Percentiles rank a stretch among this genome's conserved stretches.
Evolutionary conservation across 2,329 filamentous ascomycete species (phyloP).

Genomic region (Cladosporium phlei): DNA sequence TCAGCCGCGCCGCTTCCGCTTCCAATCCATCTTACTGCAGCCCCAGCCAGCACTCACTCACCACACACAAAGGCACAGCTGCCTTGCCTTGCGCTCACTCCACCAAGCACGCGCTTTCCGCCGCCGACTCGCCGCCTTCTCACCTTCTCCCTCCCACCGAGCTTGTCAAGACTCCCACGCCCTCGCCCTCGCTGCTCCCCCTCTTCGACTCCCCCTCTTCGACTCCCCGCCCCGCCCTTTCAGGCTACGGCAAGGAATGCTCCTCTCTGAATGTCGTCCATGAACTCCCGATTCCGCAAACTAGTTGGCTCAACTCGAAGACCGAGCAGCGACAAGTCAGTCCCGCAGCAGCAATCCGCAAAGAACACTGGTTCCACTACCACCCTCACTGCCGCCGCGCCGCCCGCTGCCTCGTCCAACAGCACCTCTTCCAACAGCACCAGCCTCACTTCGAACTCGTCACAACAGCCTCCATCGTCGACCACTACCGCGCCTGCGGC

Average conservation of each 20-base stretch:
- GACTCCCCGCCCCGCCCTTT: constrained; percentile 9
- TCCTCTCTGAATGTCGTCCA: constrained; percentile 60
- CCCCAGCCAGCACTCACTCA: no score
- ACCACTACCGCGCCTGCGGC: constrained; percentile 23
- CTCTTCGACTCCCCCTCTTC: background rate
- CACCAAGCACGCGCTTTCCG: background rate
- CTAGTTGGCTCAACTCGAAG: constrained; percentile 78
- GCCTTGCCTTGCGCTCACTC: constrained; percentile 1
- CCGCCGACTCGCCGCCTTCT: background rate
- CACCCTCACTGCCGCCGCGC: constrained; percentile 35
- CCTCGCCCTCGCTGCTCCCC: background rate
- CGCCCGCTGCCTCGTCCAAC: constrained; percentile 24
- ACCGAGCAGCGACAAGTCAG: constrained; percentile 63
- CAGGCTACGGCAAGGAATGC: constrained; percentile 13
- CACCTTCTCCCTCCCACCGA: background rate
- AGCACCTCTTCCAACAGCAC: constrained; percentile 34
- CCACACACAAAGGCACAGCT: no score
- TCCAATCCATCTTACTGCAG: constrained; percentile 2
- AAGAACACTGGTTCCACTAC: constrained; percentile 41
- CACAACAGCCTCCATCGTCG: constrained; percentile 20
- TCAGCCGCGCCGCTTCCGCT: background rate
- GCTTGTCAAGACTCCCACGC: background rate
- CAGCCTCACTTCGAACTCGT: constrained; percentile 32
- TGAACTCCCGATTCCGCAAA: constrained; percentile 74
- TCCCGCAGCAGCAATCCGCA: constrained; percentile 39